phyloP scores from a whole-genome alignment of 2,329 filamentous ascomycete species.

The Stagonosporopsis chrysanthemi region DNA sequence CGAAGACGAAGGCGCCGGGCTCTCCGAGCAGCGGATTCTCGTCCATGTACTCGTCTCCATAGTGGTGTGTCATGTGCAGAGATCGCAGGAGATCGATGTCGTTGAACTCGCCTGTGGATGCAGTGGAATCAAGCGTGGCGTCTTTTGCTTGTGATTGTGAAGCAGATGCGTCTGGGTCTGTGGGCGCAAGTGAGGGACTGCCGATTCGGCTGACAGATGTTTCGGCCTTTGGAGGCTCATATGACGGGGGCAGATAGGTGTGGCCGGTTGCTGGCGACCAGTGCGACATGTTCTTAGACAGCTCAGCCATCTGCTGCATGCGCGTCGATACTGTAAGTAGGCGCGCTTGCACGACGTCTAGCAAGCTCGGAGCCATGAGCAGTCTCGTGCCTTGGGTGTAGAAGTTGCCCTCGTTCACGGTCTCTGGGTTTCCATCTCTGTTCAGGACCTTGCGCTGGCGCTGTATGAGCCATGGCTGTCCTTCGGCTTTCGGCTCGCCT shows the following conservation, averaged over 20 bases:
- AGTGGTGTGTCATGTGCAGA: slow-evolving; percentile 60
- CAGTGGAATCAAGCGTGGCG: slow-evolving; percentile 20
- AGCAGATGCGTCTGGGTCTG: slow-evolving; percentile 35
- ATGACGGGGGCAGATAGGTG: slow-evolving; percentile 62
- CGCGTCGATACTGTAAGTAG: slow-evolving; percentile 64
- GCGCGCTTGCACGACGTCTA: slow-evolving; percentile 63
- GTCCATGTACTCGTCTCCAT: slow-evolving; percentile 69
- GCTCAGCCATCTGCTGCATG: slow-evolving; percentile 63
- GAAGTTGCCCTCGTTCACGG: slow-evolving; percentile 64
- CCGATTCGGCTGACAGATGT: slow-evolving; percentile 37
- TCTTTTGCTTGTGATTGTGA: slow-evolving; percentile 33
- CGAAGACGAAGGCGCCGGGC: slow-evolving; percentile 68
- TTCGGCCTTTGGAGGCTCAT: slow-evolving; percentile 48
- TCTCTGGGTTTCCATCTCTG: slow-evolving; percentile 53
- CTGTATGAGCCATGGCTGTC: slow-evolving; percentile 66
- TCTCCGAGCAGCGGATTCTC: slow-evolving; percentile 69
- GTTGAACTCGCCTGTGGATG: slow-evolving; percentile 36
- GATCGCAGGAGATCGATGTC: slow-evolving; percentile 54
- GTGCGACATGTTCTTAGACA: slow-evolving; percentile 60
- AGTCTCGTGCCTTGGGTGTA: slow-evolving; percentile 68
- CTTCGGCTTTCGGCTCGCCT: slow-evolving; percentile 62
- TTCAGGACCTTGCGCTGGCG: slow-evolving; percentile 59
- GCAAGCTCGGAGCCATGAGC: slow-evolving; percentile 68
- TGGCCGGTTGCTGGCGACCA: slow-evolving; percentile 68
- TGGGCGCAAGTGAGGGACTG: slow-evolving; percentile 41